Evolutionary conservation across 2,329 filamentous ascomycete genomes (phyloP).

Genomic region (Penicillium sp.): DNA sequence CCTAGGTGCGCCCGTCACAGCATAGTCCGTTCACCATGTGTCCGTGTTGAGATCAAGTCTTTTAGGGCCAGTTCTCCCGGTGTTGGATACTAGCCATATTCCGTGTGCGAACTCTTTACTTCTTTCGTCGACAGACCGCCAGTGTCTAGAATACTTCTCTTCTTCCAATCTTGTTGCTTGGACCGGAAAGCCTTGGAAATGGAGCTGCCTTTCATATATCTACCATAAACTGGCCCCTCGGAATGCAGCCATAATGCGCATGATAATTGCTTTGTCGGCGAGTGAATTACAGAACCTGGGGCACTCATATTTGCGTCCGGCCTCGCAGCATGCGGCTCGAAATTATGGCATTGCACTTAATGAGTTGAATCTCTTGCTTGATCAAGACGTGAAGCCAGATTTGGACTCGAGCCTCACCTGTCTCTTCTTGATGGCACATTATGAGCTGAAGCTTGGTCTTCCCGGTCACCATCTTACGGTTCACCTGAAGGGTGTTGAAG

Average conservation of each 20-base stretch:
- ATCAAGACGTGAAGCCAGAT: not conserved
- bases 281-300: conserved; percentile 3
- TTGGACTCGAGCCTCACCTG: too few species aligned
- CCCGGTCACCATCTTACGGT: too few species aligned
- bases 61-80: not conserved
- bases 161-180: conserved; percentile 1
- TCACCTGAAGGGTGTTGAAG: too few species aligned
- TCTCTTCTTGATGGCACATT: too few species aligned
- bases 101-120: conserved; percentile 2
- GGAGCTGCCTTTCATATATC: conserved; percentile 1
- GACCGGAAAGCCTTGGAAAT: not conserved
- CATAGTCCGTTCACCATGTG: not conserved
- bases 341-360: conserved; percentile 3
- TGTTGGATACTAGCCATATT: conserved; percentile 3
- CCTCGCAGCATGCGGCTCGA: conserved; percentile 1
- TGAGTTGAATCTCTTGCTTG: not conserved
- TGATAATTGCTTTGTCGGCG: conserved; percentile 2
- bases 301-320: conserved; percentile 1
- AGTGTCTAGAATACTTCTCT: conserved; percentile 3
- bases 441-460: too few species aligned
- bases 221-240: conserved; percentile 1
- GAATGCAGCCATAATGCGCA: not conserved
- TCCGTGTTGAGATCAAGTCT: not conserved
- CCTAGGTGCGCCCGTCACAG: conserved; percentile 1
- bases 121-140: conserved; percentile 1